These are phyloP conservation scores for Poa pratensis DNA, from an alignment of 176 grass and related monocot species.

Conservation along the genomic window DNA sequence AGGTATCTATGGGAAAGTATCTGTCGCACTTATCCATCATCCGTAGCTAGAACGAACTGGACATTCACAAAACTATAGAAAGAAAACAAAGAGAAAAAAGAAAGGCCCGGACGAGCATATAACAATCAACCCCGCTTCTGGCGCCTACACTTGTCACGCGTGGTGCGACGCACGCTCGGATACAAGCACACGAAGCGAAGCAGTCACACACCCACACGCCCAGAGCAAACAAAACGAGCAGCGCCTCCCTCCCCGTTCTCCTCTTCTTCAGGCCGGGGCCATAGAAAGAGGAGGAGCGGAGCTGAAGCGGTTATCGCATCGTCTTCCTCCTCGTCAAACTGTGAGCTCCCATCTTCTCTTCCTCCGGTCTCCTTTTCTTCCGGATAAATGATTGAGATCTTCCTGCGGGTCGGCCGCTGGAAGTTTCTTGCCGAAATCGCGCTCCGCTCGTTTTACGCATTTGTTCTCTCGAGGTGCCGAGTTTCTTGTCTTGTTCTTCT, in stretches of 20 bases:
- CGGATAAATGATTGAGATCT: neutral
- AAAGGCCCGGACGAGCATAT: neutral
- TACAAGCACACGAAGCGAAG: neutral
- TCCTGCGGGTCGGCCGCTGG: neutral
- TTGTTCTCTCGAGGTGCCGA: neutral
- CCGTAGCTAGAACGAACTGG: neutral
- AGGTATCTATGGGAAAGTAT: neutral
- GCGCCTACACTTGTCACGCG: constrained; percentile 35
- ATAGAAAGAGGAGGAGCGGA: constrained; percentile 3
- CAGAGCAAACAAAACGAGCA: neutral
- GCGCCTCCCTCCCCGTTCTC: neutral
- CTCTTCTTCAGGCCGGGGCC: neutral
- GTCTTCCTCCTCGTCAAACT: neutral
- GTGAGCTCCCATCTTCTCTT: constrained; percentile 26
- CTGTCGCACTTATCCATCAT: neutral
- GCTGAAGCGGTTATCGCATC: constrained; percentile 40
- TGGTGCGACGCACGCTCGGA: neutral
- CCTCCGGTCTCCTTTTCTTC: neutral
- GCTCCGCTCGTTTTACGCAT: neutral
- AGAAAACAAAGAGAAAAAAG: too few species aligned
- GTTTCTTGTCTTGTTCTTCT: neutral
- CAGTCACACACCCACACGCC: neutral
- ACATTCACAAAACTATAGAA: neutral
- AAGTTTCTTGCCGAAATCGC: neutral
- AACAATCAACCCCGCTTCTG: constrained; percentile 8